A percentile compares a stretch with the other conserved stretches of the same genome.
phyloP scores from a whole-genome alignment of 2,329 filamentous ascomycete species.

The Tolypocladium endophyticum region DNA sequence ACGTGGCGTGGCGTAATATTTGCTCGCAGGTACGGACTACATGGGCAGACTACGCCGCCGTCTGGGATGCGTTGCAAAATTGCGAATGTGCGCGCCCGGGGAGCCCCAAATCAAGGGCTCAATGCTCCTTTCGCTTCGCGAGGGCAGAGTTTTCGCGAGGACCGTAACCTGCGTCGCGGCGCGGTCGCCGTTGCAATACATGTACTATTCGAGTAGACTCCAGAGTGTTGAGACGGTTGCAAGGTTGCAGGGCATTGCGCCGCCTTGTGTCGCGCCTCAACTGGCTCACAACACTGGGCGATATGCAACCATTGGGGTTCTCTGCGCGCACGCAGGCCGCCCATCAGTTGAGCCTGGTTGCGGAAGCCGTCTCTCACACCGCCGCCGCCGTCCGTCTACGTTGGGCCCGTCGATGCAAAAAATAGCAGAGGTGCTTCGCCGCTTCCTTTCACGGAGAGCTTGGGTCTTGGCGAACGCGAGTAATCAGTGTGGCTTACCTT shows the following conservation, averaged over 20 bases:
- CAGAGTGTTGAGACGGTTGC: background rate
- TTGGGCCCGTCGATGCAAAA: background rate
- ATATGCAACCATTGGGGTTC: background rate
- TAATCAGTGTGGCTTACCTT: background rate
- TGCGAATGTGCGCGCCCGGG: background rate
- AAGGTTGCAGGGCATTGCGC: background rate
- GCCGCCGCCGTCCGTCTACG: background rate
- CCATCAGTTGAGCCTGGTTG: background rate
- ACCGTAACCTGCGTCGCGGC: background rate
- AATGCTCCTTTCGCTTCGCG: background rate
- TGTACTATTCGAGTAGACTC: background rate
- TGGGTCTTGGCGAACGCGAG: background rate
- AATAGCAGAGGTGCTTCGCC: background rate
- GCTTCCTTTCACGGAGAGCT: background rate
- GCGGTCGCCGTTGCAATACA: background rate
- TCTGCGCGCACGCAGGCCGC: background rate
- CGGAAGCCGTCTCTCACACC: background rate
- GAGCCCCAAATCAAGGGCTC: background rate
- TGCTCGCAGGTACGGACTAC: no score
- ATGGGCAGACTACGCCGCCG: background rate
- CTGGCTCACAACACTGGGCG: background rate
- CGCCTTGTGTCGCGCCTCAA: background rate
- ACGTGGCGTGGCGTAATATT: background rate
- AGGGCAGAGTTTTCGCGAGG: background rate
- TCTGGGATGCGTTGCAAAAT: conserved; percentile 2